phyloP scores from a whole-genome alignment of 148 eudicot genomes.

The Silene conica region DNA sequence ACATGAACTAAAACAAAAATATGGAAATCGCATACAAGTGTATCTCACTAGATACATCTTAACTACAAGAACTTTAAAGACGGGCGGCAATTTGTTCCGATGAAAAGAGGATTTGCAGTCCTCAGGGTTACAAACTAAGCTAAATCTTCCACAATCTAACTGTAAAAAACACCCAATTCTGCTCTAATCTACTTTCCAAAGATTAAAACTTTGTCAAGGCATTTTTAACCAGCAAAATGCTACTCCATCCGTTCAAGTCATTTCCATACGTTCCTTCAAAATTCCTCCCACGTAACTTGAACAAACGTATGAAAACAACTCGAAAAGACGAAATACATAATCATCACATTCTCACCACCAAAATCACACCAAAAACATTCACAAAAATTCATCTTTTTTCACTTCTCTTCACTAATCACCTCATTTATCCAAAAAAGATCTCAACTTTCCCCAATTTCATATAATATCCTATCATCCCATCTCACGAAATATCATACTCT shows the following conservation, averaged over 20 bases:
- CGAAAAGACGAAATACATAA: too few species aligned
- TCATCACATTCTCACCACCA: neutral
- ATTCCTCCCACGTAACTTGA: too few species aligned
- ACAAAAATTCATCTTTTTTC: neutral
- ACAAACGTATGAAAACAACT: too few species aligned
- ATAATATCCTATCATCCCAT: neutral
- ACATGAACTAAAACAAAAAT: neutral
- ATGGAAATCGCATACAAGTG: neutral
- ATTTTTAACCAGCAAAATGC: neutral
- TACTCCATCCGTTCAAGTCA: too few species aligned
- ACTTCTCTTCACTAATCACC: neutral
- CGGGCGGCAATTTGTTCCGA: too few species aligned
- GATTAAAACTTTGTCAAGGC: neutral
- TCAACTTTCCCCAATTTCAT: constrained; percentile 3
- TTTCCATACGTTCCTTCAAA: too few species aligned
- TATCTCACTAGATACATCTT: neutral
- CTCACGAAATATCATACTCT: neutral
- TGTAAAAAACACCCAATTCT: neutral
- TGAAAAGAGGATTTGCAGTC: too few species aligned
- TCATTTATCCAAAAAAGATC: constrained; percentile 1
- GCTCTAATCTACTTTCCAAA: neutral
- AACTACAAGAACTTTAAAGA: too few species aligned
- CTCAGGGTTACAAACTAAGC: too few species aligned
- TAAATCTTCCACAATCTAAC: too few species aligned
- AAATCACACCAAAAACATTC: neutral